Evolutionary conservation across 345 rosid species (phyloP).

Genomic region (Populus nigra): DNA sequence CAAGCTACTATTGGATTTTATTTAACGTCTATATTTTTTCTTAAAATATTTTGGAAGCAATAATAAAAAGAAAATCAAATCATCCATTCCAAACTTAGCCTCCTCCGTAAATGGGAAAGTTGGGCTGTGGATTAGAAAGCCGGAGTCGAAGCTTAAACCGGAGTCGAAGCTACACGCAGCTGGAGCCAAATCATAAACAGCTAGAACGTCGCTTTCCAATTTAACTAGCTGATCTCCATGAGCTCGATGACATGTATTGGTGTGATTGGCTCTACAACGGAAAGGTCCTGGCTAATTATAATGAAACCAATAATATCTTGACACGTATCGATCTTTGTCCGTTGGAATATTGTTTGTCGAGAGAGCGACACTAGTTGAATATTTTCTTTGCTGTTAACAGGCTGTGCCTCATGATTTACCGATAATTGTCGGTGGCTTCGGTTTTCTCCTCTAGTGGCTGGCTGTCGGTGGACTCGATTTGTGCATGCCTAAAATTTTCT

Average conservation of each 20-base stretch:
- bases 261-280: not conserved
- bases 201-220: constrained; percentile 10
- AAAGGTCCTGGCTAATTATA: not conserved
- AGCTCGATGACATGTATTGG: not conserved
- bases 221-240: not conserved
- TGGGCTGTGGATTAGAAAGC: not conserved
- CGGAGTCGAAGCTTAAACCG: not conserved
- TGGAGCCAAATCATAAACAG: not conserved
- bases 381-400: constrained; percentile 30
- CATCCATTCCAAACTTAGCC: no score
- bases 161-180: not conserved
- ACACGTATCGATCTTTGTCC: not conserved
- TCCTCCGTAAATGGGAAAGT: not conserved
- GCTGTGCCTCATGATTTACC: constrained; percentile 24
- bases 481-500: not conserved
- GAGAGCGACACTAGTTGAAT: not conserved
- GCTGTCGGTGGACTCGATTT: constrained; percentile 47
- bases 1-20: not conserved
- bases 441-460: not conserved
- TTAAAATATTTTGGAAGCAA: not conserved
- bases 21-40: not conserved
- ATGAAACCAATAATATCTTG: not conserved
- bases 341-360: constrained; percentile 6
- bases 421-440: constrained; percentile 38
- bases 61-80: not conserved